Evolutionary conservation across 192 early-diverging fungal species (phyloP), one percentile per base, ranked within the genome.

Genomic region (Funneliformis geosporum): DNA sequence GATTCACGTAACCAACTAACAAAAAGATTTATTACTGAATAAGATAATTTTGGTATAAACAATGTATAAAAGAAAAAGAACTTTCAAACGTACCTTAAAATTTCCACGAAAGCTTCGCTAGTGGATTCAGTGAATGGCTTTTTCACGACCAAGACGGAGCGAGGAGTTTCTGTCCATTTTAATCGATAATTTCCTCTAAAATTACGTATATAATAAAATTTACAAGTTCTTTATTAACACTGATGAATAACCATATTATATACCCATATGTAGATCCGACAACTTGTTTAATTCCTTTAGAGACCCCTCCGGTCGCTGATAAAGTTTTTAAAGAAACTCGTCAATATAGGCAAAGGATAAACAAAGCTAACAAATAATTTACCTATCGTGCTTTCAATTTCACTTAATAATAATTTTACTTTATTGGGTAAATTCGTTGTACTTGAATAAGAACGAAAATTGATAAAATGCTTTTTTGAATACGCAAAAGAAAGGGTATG

Each of bases 111-210:
- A 16, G 95, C 90, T 10, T 78, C 82, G 67, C 92, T 89, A 1
- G 93, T 95, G 46, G 83, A 79, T 25, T 82, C 79, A 78, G 94
- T 94, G 60, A 91, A 80, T 28, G 91, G 92, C 83, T 97, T 97
- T 79, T 94, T 95, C 64, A 96, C 86, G 60, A 97, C 88, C 28
- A 97, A 85, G 12, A 95, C 90, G 0, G 87, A 93, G 33, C 90
- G 85, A 9, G 96, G 95, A 14, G 82, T 84, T 1, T 88, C 75
- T n/a, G 76, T 79, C 93, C 93, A 94, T 28, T 84, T 76, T 28
- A 91, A 62, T 42, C 73, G 82, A 60, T 86, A 88, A 23, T 85
- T 86, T 64, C 86, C 86, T 40, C 89, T 90, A 68, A 60, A 60
- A 60, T 40, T 40, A 33, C 33, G 2, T 33, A 33, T 33, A 33